These are phyloP conservation scores for Cardamine occulta DNA, from an alignment of 345 rosid species.

Conservation along the genomic window DNA sequence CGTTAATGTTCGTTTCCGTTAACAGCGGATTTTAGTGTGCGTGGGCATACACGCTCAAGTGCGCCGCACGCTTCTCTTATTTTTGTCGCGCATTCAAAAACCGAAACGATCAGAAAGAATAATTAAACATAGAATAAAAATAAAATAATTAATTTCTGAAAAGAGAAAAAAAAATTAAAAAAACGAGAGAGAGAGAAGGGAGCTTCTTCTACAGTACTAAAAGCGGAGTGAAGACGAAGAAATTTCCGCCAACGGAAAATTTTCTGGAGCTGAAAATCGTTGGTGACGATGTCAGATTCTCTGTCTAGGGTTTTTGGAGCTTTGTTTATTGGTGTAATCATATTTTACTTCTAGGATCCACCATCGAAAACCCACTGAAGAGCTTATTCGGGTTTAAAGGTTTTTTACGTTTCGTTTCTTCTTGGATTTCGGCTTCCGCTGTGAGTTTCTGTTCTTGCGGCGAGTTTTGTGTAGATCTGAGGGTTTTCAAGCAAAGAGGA, in stretches of 20 bases:
- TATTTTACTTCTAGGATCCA: slow-evolving; percentile 50
- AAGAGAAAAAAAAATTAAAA: not conserved
- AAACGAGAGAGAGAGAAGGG: not conserved
- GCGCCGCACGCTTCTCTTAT: slow-evolving; percentile 48
- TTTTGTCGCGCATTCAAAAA: slow-evolving; percentile 46
- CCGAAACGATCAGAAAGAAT: slow-evolving; percentile 36
- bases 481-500: slow-evolving; percentile 13
- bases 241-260: slow-evolving; percentile 55
- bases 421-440: slow-evolving; percentile 32
- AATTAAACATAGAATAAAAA: slow-evolving; percentile 9
- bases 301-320: slow-evolving; percentile 45
- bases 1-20: slow-evolving; percentile 55
- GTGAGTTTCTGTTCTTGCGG: slow-evolving; percentile 27
- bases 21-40: slow-evolving; percentile 47
- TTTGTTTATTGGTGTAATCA: slow-evolving; percentile 34
- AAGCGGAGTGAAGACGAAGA: slow-evolving; percentile 56
- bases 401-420: slow-evolving; percentile 18
- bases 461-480: slow-evolving; percentile 38
- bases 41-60: slow-evolving; percentile 32
- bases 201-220: slow-evolving; percentile 44
- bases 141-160: slow-evolving; percentile 6
- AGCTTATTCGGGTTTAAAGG: slow-evolving; percentile 32
- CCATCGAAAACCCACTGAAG: slow-evolving; percentile 40
- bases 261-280: slow-evolving; percentile 32
- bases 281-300: slow-evolving; percentile 55